These are phyloP conservation scores for Phytopythium helicoides DNA, from an alignment of 352 stramenopile genomes.

Conservation along the genomic window DNA sequence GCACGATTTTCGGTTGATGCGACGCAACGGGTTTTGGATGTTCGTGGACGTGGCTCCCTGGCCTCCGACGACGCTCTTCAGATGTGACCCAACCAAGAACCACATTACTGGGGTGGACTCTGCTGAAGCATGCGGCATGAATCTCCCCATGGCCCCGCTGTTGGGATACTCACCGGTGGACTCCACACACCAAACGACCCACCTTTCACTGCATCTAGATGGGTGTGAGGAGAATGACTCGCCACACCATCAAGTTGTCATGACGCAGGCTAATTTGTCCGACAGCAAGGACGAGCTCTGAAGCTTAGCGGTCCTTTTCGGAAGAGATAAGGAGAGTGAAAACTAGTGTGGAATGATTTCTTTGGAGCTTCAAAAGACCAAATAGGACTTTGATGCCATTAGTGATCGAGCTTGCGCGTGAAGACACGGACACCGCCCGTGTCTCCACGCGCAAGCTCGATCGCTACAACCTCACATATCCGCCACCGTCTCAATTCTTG, in stretches of 20 bases:
- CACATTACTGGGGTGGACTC: constrained; percentile 23
- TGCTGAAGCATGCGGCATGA: constrained; percentile 20
- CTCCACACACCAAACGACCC: constrained; percentile 4
- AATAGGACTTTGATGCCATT: too few relatives aligned
- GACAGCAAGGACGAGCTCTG: constrained; percentile 32
- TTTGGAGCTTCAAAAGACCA: too few relatives aligned
- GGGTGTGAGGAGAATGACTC: constrained; percentile 3
- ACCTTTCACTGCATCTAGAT: constrained; percentile 22
- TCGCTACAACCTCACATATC: too few relatives aligned
- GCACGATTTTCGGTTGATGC: constrained; percentile 50
- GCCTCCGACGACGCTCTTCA: constrained; percentile 57
- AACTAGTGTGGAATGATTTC: background rate
- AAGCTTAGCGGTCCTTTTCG: background rate
- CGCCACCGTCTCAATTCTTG: too few relatives aligned
- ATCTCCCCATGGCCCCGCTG: constrained; percentile 29
- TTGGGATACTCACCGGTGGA: constrained; percentile 39
- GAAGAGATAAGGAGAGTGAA: background rate
- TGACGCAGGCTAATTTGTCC: constrained; percentile 12
- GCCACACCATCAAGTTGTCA: background rate
- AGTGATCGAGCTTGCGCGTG: too few relatives aligned
- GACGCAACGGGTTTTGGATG: constrained; percentile 68
- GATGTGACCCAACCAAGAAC: constrained; percentile 52
- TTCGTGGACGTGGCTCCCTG: constrained; percentile 52
- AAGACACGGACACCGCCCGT: too few relatives aligned
- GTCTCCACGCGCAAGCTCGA: too few relatives aligned